These are phyloP conservation scores for Lycium ferocissimum DNA, from an alignment of 257 asterid species.

Conservation along the genomic window DNA sequence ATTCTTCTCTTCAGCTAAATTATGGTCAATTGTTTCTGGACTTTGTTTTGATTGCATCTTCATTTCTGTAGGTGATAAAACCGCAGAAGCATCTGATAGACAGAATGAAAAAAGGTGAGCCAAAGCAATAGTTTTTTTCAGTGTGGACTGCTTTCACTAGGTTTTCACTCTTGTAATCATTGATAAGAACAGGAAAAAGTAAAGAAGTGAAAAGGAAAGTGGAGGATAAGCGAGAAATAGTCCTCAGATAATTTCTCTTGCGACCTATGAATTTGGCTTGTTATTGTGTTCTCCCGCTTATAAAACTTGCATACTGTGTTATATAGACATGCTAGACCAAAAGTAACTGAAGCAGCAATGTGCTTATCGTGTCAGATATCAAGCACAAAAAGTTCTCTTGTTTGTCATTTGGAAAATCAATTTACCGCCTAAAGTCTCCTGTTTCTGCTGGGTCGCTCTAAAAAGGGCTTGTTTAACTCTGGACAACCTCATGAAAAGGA, in stretches of 20 bases:
- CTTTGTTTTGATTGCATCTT: constrained; percentile 28
- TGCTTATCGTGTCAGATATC: constrained; percentile 40
- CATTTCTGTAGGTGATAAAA: constrained; percentile 51
- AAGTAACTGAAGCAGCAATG: constrained; percentile 42
- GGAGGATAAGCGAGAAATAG: background rate
- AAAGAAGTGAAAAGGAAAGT: background rate
- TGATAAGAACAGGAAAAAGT: background rate
- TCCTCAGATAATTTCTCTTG: background rate
- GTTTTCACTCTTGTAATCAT: background rate
- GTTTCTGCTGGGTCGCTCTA: no score
- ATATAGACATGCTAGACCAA: constrained; percentile 21
- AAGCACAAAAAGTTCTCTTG: constrained; percentile 51
- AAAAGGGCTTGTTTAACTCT: no score
- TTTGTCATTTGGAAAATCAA: background rate
- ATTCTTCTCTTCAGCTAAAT: constrained; percentile 2
- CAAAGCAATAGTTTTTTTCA: background rate
- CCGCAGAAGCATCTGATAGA: constrained; percentile 48
- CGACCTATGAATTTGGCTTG: background rate
- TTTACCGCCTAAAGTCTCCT: no score
- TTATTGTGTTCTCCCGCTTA: background rate
- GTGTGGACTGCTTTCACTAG: background rate
- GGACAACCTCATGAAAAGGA: no score
- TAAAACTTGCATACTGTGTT: background rate
- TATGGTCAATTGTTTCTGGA: constrained; percentile 5
- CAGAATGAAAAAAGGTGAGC: constrained; percentile 49